phyloP scores from a whole-genome alignment of 2,329 filamentous ascomycete species.

The Aspergillus flavus region DNA sequence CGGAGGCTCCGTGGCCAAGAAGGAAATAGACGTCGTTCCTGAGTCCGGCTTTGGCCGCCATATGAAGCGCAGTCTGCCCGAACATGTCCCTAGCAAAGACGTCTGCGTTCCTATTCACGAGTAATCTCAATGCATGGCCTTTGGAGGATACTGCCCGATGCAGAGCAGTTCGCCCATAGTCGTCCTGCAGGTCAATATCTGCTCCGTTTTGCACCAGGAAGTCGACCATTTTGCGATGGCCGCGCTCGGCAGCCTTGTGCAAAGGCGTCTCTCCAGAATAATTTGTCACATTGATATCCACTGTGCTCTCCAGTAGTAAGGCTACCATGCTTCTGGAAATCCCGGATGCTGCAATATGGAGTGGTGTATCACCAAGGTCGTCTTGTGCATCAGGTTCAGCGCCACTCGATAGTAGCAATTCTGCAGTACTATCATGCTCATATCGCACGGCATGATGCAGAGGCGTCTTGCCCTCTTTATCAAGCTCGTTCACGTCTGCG shows the following conservation, averaged over 20 bases:
- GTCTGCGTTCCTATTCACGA: constrained; percentile 23
- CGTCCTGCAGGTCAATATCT: constrained; percentile 28
- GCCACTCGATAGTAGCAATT: constrained; percentile 25
- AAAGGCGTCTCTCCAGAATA: constrained; percentile 31
- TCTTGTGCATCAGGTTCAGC: constrained; percentile 30
- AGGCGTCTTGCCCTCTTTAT: constrained; percentile 23
- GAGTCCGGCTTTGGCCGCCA: constrained; percentile 25
- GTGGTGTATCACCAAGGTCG: constrained; percentile 26
- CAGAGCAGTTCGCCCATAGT: constrained; percentile 24
- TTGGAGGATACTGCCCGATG: constrained; percentile 24
- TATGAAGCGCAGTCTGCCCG: constrained; percentile 27
- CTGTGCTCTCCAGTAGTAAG: constrained; percentile 27
- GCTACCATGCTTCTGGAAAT: constrained; percentile 21
- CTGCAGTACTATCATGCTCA: constrained; percentile 27
- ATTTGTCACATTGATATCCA: constrained; percentile 29
- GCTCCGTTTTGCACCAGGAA: constrained; percentile 30
- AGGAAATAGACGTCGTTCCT: constrained; percentile 26
- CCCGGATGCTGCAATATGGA: constrained; percentile 25
- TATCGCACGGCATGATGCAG: constrained; percentile 25
- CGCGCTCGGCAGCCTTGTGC: constrained; percentile 30
- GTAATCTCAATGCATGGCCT: constrained; percentile 24
- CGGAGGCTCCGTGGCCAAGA: constrained; percentile 22
- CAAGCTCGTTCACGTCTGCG: constrained; percentile 18
- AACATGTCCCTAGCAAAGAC: constrained; percentile 25
- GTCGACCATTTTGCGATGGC: constrained; percentile 30